These are phyloP conservation scores for Pyricularia sp. DNA, from an alignment of 2,329 filamentous ascomycete species.

Conservation along the genomic window DNA sequence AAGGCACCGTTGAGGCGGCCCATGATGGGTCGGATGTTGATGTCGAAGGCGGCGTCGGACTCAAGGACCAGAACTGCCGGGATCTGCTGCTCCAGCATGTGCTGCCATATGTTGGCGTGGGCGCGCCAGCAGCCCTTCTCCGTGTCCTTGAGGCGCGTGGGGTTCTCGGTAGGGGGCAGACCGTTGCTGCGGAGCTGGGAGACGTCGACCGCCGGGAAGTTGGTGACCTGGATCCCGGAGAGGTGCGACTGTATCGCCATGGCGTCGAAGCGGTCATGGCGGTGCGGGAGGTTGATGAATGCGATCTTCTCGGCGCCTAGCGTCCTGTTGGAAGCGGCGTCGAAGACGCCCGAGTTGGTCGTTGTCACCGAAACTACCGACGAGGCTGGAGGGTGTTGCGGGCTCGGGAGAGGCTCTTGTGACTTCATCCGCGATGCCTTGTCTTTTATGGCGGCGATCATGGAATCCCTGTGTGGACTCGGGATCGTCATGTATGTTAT, in stretches of 20 bases:
- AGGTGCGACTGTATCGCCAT: slow-evolving; percentile 15
- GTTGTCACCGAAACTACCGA: too few species aligned
- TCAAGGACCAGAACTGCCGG: slow-evolving; percentile 15
- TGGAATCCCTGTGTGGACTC: neutral
- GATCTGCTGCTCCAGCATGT: slow-evolving; percentile 12
- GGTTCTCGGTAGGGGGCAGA: slow-evolving; percentile 14
- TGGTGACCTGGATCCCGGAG: slow-evolving; percentile 13
- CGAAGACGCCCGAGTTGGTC: neutral
- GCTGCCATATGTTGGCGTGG: slow-evolving; percentile 17
- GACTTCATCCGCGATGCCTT: neutral
- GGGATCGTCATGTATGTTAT: neutral
- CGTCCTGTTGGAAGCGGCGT: slow-evolving; percentile 10
- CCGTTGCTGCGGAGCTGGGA: slow-evolving; percentile 12
- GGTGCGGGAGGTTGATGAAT: slow-evolving; percentile 14
- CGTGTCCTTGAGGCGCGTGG: slow-evolving; percentile 7
- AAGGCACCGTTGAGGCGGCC: slow-evolving; percentile 12
- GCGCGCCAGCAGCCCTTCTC: slow-evolving; percentile 16
- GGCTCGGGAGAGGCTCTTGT: neutral
- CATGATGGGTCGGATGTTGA: slow-evolving; percentile 14
- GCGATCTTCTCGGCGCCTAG: slow-evolving; percentile 13
- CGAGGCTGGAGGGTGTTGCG: neutral
- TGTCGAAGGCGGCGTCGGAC: slow-evolving; percentile 16
- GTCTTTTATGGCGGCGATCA: neutral
- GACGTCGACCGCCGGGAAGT: slow-evolving; percentile 10
- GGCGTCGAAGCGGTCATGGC: slow-evolving; percentile 15